phyloP scores from a whole-genome alignment of 768 basidiomycete species.

The Cyclocybe aegerita region DNA sequence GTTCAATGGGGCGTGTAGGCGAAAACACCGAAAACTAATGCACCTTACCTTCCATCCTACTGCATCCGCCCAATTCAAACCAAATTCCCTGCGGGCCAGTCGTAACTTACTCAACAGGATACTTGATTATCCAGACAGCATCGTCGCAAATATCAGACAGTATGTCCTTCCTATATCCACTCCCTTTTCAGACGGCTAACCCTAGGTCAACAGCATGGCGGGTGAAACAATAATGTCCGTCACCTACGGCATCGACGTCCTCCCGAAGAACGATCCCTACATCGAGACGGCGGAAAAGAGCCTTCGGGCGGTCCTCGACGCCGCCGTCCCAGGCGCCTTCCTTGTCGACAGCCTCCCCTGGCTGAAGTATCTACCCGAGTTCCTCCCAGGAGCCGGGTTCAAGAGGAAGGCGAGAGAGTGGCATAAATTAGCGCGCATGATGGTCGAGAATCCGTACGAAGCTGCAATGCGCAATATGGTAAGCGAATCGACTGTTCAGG shows the following conservation, averaged over 20 bases:
- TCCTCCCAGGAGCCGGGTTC: conserved; percentile 33
- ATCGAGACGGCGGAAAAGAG: conserved; percentile 38
- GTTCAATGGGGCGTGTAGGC: conserved; percentile 1
- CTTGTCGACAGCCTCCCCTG: conserved; percentile 25
- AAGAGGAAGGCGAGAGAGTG: conserved; percentile 38
- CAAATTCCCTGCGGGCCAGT: conserved; percentile 24
- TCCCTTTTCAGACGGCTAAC: not conserved
- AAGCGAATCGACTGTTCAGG: not conserved
- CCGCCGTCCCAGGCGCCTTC: conserved; percentile 28
- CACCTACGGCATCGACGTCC: conserved; percentile 44
- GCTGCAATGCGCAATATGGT: conserved; percentile 30
- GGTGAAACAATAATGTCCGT: conserved; percentile 35
- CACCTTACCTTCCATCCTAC: conserved; percentile 12
- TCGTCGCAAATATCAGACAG: conserved; percentile 34
- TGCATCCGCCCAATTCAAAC: conserved; percentile 19
- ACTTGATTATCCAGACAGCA: conserved; percentile 27
- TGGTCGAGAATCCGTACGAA: conserved; percentile 34
- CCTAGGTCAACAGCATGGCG: conserved; percentile 22
- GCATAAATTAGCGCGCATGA: conserved; percentile 25
- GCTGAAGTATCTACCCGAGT: conserved; percentile 27
- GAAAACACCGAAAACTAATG: conserved; percentile 12
- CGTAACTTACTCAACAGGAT: conserved; percentile 30
- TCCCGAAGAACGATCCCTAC: conserved; percentile 39
- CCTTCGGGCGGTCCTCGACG: conserved; percentile 26
- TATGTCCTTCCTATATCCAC: conserved; percentile 14